Conservation (phyloP, 2,329 filamentous ascomycete species). For the Celoporthe dispersa region DNA sequence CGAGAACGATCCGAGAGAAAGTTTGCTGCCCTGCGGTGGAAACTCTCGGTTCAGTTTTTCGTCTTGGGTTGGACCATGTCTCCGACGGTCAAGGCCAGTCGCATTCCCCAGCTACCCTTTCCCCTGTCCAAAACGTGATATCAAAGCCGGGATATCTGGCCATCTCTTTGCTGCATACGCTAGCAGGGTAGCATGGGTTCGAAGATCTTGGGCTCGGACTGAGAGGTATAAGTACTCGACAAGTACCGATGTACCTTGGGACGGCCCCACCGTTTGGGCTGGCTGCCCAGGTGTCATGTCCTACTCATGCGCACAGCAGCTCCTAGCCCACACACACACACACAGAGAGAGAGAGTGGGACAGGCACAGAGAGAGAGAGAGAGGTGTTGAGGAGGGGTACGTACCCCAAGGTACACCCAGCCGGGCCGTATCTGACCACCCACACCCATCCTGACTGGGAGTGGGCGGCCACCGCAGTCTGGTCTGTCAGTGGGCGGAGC, state of each 20-base stretch:
- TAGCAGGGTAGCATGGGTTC: constrained; percentile 24
- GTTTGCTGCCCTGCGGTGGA: constrained; percentile 26
- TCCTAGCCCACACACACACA: background rate
- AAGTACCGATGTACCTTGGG: constrained; percentile 21
- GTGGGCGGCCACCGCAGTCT: background rate
- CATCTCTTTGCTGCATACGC: constrained; percentile 28
- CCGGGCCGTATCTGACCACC: constrained; percentile 16
- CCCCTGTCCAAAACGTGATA: constrained; percentile 31
- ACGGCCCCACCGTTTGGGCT: constrained; percentile 3
- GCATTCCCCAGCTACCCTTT: constrained; percentile 24
- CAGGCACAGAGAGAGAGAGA: no score
- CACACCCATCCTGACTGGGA: background rate
- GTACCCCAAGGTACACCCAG: background rate
- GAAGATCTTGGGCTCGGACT: constrained; percentile 9
- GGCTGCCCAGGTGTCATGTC: constrained; percentile 6
- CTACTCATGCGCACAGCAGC: constrained; percentile 4
- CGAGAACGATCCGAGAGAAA: constrained; percentile 21
- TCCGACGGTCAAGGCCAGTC: constrained; percentile 22
- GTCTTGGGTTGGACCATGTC: constrained; percentile 28
- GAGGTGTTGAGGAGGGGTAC: background rate
- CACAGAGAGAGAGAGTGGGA: no score
- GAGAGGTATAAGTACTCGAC: constrained; percentile 26
- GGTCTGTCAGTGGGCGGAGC: background rate
- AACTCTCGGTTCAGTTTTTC: constrained; percentile 25
- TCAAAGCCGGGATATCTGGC: constrained; percentile 25